Percentiles rank a stretch among this genome's conserved stretches.
Conservation (phyloP, 108 stramenopile species). For the Aurantiochytrium sp. region DNA sequence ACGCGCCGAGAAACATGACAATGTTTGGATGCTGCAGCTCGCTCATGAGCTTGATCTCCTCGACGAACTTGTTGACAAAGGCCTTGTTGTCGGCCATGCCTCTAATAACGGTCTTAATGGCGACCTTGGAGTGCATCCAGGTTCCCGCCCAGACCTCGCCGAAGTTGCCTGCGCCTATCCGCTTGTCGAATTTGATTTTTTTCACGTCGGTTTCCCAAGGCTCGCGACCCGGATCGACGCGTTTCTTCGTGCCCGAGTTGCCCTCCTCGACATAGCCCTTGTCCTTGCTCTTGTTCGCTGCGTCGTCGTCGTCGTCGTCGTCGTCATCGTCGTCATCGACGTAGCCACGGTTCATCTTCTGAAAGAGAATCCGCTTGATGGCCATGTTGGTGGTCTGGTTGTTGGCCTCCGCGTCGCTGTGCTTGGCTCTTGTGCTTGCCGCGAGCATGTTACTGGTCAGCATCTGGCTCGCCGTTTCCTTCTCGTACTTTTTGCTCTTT, state of each 20-base stretch:
- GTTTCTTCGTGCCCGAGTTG: background rate
- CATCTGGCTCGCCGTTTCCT: background rate
- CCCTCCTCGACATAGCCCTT: background rate
- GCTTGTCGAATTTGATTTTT: slow-evolving; percentile 19
- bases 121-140: slow-evolving; percentile 38
- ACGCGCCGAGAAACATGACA: slow-evolving; percentile 48
- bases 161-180: slow-evolving; percentile 39
- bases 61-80: slow-evolving; percentile 16
- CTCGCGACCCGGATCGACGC: background rate
- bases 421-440: background rate
- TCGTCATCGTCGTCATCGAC: background rate
- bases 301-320: background rate
- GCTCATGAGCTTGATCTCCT: slow-evolving; percentile 36
- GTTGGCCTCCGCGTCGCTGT: background rate
- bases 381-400: background rate
- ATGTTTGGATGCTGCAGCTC: slow-evolving; percentile 52
- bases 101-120: slow-evolving; percentile 23
- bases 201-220: slow-evolving; percentile 37
- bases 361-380: slow-evolving; percentile 6
- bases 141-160: slow-evolving; percentile 36
- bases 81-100: background rate
- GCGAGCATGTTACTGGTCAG: background rate
- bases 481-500: background rate
- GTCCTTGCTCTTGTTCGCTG: background rate
- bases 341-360: background rate